Evolutionary conservation across 2,329 filamentous ascomycete species (phyloP).

Genomic region (Epichloe uncinata): DNA sequence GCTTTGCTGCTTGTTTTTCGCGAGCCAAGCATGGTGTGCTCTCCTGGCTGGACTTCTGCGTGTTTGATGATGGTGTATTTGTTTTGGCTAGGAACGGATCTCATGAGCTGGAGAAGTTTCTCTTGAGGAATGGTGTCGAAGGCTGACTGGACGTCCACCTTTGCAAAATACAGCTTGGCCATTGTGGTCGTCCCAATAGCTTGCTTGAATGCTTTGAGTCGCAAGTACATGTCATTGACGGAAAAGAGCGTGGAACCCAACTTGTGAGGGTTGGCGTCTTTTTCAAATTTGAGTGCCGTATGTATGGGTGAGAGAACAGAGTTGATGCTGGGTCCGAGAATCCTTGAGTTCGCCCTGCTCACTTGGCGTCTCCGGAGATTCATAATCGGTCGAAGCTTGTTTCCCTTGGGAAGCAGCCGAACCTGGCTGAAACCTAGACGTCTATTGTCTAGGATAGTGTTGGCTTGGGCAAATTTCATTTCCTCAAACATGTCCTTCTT

Average conservation of each 20-base stretch:
- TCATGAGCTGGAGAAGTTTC: conserved; percentile 54
- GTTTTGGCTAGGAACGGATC: conserved; percentile 38
- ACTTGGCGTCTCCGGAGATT: conserved; percentile 61
- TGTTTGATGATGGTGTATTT: conserved; percentile 64
- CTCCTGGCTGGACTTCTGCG: conserved; percentile 49
- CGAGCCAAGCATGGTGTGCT: conserved; percentile 13
- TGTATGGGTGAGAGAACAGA: conserved; percentile 56
- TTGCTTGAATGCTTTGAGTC: conserved; percentile 56
- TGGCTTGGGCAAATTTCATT: conserved; percentile 44
- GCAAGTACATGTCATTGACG: conserved; percentile 63
- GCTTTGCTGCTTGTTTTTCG: conserved; percentile 21
- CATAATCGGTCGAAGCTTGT: conserved; percentile 68
- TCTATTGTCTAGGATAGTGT: conserved; percentile 44
- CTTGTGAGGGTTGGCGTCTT: conserved; percentile 38
- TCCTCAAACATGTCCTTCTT: conserved; percentile 70
- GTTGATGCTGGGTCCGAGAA: conserved; percentile 30
- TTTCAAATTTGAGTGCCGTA: conserved; percentile 67
- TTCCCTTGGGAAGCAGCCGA: conserved; percentile 65
- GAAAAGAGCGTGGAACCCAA: conserved; percentile 76
- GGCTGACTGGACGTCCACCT: conserved; percentile 81
- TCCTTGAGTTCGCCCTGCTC: conserved; percentile 49
- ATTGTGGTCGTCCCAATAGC: conserved; percentile 24
- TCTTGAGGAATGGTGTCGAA: conserved; percentile 92
- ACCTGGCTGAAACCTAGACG: conserved; percentile 65
- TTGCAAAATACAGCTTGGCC: conserved; percentile 64